Evolutionary conservation across 78 protist genomes (phyloP).

Genomic region (Ministeria vibrans): DNA sequence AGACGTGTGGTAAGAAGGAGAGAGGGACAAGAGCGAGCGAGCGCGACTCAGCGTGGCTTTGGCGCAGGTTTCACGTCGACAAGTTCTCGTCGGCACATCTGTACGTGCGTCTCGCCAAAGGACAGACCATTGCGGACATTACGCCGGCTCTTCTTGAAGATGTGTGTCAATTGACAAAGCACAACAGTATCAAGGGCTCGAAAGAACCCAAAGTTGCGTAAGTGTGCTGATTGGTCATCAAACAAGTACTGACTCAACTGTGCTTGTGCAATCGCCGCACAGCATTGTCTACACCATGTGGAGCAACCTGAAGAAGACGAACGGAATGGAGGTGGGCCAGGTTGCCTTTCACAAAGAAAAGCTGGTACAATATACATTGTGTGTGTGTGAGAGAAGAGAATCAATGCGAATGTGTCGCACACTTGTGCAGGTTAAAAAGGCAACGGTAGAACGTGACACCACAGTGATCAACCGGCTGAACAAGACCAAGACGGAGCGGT

Average conservation of each 20-base stretch:
- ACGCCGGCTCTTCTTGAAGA: conserved; percentile 65
- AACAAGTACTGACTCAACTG: neutral
- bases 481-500: neutral
- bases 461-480: neutral
- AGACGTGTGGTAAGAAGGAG: conserved; percentile 66
- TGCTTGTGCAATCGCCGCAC: neutral
- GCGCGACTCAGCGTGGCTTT: neutral
- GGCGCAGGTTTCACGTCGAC: conserved; percentile 88
- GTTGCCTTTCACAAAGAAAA: conserved; percentile 57
- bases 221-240: neutral
- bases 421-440: neutral
- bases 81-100: conserved; percentile 88
- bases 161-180: conserved; percentile 81
- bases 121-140: conserved; percentile 19
- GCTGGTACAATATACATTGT: neutral
- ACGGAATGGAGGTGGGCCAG: conserved; percentile 87
- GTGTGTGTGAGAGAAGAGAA: neutral
- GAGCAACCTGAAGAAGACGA: conserved; percentile 81
- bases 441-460: neutral
- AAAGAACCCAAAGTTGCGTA: neutral
- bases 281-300: conserved; percentile 82
- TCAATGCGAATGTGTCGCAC: neutral
- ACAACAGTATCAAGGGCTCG: conserved; percentile 79
- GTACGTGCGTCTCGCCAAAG: conserved; percentile 71
- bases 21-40: neutral